Evolutionary conservation across 257 asterid species (phyloP), one percentile per base, ranked within the genome.

Genomic region (Asclepias syriaca): DNA sequence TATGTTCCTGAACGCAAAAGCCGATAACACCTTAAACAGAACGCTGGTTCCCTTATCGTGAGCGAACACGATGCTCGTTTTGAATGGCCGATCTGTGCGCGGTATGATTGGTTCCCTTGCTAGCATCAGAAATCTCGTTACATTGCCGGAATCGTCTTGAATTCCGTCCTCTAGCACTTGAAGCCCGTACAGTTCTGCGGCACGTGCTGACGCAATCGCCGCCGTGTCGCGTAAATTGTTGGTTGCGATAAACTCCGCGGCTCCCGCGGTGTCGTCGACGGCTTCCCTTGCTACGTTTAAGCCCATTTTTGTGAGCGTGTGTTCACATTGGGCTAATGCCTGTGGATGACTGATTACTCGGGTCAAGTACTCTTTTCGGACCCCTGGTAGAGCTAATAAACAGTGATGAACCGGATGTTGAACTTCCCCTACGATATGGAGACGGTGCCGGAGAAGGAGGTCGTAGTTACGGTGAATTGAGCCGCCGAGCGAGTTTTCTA

Each of bases 401-500:
- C 98, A 90, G 84, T 93, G 98, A 81, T 93, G 96, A 51, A 90
- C 91, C 32, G 95, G 93, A 46, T 88, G 90, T 60, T 93, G 98
- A 24, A 93, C 97, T 55, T 93, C 98, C 0, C 98, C 96, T 50
- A 90, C 97, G 58, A 93, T 93, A 86, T 93, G 98, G 85, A 93
- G 96, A 66, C 90, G 95, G 86, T 93, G 96, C 49, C 97, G 97
- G 77, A 93, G 93, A 78, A 93, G 96, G 74, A 93, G 97, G 77
- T 93, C 98, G 79, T 93, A 93, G 70, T 93, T 93, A 1, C 97
- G 88, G 84, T 93, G 98, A 61, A 93, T 93, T 0, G 97, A 90
- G 29, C 97, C 97, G 65, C 98, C 98, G 1, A 93, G 81, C 12
- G 98, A 93, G 78, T 93, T 93, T 69, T 93, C 98, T 4, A 93